Conservation (phyloP, 805 yeast species). For the Candida loeiensis region DNA sequence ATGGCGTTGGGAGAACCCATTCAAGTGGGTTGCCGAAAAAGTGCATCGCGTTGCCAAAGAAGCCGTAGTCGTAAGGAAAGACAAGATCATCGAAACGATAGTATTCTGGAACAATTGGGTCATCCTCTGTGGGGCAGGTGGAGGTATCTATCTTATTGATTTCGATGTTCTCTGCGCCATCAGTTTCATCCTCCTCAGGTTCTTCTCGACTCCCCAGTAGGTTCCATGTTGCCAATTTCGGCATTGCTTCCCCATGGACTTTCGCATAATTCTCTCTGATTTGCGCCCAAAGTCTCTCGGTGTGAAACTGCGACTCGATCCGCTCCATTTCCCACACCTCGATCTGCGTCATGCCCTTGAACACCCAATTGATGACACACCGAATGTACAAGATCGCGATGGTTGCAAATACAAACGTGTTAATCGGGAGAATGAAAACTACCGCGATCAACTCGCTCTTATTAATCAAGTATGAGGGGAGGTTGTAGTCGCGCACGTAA, state of each 20-base stretch:
- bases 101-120: slow-evolving; percentile 25
- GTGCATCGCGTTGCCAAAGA: slow-evolving; percentile 48
- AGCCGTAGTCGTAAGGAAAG: slow-evolving; percentile 81
- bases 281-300: slow-evolving; percentile 51
- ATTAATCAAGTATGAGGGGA: slow-evolving; percentile 56
- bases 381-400: slow-evolving; percentile 59
- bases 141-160: slow-evolving; percentile 6
- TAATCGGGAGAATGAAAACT: slow-evolving; percentile 51
- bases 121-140: not conserved
- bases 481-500: slow-evolving; percentile 46
- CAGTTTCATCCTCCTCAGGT: not conserved
- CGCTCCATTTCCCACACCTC: slow-evolving; percentile 93
- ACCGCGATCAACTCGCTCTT: slow-evolving; percentile 53
- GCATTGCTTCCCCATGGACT: slow-evolving; percentile 41
- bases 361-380: slow-evolving; percentile 51
- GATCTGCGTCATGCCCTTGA: slow-evolving; percentile 79
- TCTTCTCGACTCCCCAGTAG: not conserved
- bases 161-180: slow-evolving; percentile 2
- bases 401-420: slow-evolving; percentile 57
- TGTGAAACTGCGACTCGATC: slow-evolving; percentile 59
- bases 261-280: slow-evolving; percentile 42
- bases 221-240: slow-evolving; percentile 46
- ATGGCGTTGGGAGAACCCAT: slow-evolving; percentile 75
- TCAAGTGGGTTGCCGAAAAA: slow-evolving; percentile 59
- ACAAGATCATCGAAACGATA: slow-evolving; percentile 61